A percentile compares a stretch with the other conserved stretches of the same genome.
phyloP scores from a whole-genome alignment of 768 basidiomycete genomes.

The Auricularia cornea region DNA sequence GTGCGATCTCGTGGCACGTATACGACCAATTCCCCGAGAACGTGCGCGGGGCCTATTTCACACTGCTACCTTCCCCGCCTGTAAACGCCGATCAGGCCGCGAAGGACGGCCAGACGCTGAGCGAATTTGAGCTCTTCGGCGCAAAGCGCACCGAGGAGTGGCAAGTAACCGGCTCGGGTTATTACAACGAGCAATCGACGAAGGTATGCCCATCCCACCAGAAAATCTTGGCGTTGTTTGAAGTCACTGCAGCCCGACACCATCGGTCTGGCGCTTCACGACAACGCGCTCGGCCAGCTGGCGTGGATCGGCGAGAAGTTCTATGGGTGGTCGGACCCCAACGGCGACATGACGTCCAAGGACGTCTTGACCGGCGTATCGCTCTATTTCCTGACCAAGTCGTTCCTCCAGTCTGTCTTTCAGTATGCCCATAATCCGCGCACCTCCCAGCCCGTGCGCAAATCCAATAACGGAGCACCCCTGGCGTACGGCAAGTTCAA shows the following conservation, averaged over 20 bases:
- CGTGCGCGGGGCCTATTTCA: slow-evolving; percentile 9
- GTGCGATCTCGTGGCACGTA: slow-evolving; percentile 5
- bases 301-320: slow-evolving; percentile 19
- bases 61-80: slow-evolving; percentile 5
- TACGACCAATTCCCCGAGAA: slow-evolving; percentile 4
- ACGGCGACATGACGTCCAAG: slow-evolving; percentile 6
- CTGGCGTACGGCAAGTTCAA: slow-evolving; percentile 1
- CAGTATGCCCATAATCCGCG: slow-evolving; percentile 12
- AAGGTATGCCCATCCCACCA: slow-evolving; percentile 2
- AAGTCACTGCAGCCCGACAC: slow-evolving; percentile 9
- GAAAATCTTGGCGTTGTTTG: no score
- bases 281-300: slow-evolving; percentile 19
- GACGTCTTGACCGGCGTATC: slow-evolving; percentile 17
- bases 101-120: not conserved
- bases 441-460: not conserved
- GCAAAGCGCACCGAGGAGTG: not conserved
- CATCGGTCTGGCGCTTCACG: slow-evolving; percentile 19
- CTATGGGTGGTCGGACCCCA: slow-evolving; percentile 6
- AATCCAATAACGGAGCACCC: not conserved
- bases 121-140: slow-evolving; percentile 2
- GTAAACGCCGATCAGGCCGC: not conserved
- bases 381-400: slow-evolving; percentile 18
- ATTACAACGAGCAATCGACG: not conserved
- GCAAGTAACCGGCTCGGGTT: slow-evolving; percentile 5
- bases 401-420: slow-evolving; percentile 14